These are phyloP conservation scores for Sugiyamaella qingdaonensis DNA, from an alignment of 805 yeast genomes.

Conservation along the genomic window DNA sequence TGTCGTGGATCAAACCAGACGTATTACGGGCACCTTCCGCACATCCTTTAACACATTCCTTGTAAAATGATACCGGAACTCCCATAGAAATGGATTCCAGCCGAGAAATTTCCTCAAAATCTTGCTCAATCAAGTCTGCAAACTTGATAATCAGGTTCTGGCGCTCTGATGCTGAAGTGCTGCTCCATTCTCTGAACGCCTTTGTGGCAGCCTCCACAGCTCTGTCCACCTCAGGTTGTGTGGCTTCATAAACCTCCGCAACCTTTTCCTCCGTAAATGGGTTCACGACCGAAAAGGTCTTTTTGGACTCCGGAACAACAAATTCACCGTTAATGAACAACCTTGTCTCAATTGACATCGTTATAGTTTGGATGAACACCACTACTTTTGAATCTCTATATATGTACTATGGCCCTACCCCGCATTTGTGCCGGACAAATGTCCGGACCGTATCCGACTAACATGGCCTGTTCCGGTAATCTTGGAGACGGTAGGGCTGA, in stretches of 20 bases:
- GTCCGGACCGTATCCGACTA: neutral
- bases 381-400: neutral
- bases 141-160: conserved; percentile 48
- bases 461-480: neutral
- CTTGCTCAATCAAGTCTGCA: conserved; percentile 49
- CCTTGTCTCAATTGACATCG: neutral
- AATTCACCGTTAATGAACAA: neutral
- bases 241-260: conserved; percentile 28
- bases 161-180: conserved; percentile 54
- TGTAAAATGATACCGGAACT: conserved; percentile 85
- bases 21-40: conserved; percentile 3
- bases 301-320: neutral
- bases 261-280: conserved; percentile 61
- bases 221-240: conserved; percentile 35
- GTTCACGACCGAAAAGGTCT: conserved; percentile 28
- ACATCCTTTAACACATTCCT: conserved; percentile 50
- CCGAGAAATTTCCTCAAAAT: conserved; percentile 59
- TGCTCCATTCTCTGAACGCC: conserved; percentile 51
- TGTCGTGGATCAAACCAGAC: conserved; percentile 8
- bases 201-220: conserved; percentile 54
- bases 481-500: neutral
- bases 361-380: neutral
- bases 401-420: neutral
- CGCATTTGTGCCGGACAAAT: neutral
- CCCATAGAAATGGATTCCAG: conserved; percentile 69